A percentile compares a stretch with the other conserved stretches of the same genome.
phyloP scores from a whole-genome alignment of 305 asterid genomes.

The Rubia balearica region DNA sequence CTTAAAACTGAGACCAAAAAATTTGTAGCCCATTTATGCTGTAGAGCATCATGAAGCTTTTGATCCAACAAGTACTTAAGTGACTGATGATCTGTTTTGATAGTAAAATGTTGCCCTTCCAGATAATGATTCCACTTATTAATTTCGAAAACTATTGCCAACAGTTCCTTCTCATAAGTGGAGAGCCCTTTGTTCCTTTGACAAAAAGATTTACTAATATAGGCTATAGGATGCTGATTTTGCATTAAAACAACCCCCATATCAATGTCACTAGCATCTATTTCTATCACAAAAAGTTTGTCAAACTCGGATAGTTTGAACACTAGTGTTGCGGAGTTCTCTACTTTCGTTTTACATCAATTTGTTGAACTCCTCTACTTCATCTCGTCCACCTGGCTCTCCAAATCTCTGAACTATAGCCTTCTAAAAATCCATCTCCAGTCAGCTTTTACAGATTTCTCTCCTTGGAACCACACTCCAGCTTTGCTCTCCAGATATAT shows the following conservation, averaged over 20 bases:
- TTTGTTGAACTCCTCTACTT: background rate
- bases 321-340: no score
- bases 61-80: background rate
- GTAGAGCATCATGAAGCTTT: background rate
- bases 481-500: background rate
- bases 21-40: constrained; percentile 10
- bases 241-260: background rate
- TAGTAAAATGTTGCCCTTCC: background rate
- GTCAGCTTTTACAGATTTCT: no score
- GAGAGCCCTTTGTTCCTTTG: background rate
- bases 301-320: background rate
- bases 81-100: background rate
- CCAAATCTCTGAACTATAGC: background rate
- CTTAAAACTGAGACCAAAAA: constrained; percentile 11
- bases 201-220: background rate
- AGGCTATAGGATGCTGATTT: background rate
- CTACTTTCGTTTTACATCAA: no score
- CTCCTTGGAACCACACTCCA: background rate
- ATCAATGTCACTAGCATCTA: background rate
- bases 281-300: background rate
- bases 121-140: background rate
- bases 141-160: background rate
- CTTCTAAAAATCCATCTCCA: background rate
- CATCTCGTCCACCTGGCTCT: background rate
- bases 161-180: background rate